phyloP scores from a whole-genome alignment of 2,329 filamentous ascomycete species.

The Nannizziopsis barbatae region DNA sequence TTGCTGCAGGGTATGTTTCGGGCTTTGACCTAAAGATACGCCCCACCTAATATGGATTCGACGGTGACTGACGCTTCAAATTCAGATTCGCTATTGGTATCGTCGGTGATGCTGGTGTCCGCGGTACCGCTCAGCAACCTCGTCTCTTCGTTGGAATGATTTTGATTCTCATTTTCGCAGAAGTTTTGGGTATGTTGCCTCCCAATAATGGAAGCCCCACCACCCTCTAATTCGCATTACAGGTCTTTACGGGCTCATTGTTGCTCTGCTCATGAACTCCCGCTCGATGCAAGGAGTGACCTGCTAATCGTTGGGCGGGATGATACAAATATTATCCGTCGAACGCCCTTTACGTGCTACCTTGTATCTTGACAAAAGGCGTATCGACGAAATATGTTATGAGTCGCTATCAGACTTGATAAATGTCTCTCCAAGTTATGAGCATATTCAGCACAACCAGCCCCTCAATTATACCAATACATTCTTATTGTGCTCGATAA shows the following conservation, averaged over 20 bases:
- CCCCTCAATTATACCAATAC: not conserved
- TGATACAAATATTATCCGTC: not conserved
- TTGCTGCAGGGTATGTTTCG: constrained; percentile 53
- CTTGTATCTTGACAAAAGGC: not conserved
- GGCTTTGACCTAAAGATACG: not conserved
- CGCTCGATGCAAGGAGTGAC: constrained; percentile 57
- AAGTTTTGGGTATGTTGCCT: constrained; percentile 72
- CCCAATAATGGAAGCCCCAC: not conserved
- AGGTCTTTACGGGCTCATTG: constrained; percentile 99
- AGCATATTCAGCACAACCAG: not conserved
- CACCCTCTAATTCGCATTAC: constrained; percentile 7
- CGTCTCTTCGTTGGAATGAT: constrained; percentile 92
- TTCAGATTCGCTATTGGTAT: constrained; percentile 70
- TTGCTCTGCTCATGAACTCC: constrained; percentile 99
- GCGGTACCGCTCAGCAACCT: constrained; percentile 43
- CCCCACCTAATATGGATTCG: not conserved
- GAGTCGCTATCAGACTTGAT: not conserved
- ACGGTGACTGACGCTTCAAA: not conserved
- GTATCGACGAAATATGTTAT: not conserved
- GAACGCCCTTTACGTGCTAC: not conserved
- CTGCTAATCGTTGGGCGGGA: constrained; percentile 33
- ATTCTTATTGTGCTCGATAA: not conserved
- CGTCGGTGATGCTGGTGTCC: constrained; percentile 50
- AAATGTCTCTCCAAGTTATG: constrained; percentile 1
- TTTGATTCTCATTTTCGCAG: constrained; percentile 97